Evolutionary conservation across 106 monocot genomes (phyloP).

Genomic region (Chionographis japonica): DNA sequence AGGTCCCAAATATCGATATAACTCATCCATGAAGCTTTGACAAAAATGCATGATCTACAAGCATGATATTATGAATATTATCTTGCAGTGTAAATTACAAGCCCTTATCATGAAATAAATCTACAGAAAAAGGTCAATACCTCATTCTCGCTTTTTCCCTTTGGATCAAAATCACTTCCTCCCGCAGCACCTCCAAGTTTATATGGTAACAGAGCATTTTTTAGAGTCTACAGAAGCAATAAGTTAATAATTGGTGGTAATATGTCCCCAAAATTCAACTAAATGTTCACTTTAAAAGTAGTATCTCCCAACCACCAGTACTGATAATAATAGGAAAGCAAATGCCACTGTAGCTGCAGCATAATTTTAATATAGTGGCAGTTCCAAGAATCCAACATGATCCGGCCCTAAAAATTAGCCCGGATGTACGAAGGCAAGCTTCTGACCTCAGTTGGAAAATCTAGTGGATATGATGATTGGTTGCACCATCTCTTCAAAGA

Average conservation of each 20-base stretch:
- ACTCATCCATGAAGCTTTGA: conserved; percentile 98
- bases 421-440: no score
- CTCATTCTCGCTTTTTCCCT: conserved; percentile 98
- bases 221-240: conserved; percentile 59
- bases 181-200: conserved; percentile 99
- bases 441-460: no score
- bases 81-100: neutral
- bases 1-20: conserved; percentile 84
- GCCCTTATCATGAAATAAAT: neutral
- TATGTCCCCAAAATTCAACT: no score
- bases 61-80: conserved; percentile 4
- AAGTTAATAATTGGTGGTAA: neutral
- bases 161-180: conserved; percentile 99
- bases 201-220: conserved; percentile 95
- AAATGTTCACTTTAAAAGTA: no score
- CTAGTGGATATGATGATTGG: no score
- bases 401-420: no score
- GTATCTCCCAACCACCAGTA: no score
- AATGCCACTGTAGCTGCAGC: no score
- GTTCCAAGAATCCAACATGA: no score
- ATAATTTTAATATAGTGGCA: no score
- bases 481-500: no score
- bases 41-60: conserved; percentile 95
- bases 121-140: conserved; percentile 22
- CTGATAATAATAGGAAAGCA: no score